Evolutionary conservation across 2,329 filamentous ascomycete genomes (phyloP), one percentile per base, ranked within the genome.

Genomic region (Trichoderma sp.): DNA sequence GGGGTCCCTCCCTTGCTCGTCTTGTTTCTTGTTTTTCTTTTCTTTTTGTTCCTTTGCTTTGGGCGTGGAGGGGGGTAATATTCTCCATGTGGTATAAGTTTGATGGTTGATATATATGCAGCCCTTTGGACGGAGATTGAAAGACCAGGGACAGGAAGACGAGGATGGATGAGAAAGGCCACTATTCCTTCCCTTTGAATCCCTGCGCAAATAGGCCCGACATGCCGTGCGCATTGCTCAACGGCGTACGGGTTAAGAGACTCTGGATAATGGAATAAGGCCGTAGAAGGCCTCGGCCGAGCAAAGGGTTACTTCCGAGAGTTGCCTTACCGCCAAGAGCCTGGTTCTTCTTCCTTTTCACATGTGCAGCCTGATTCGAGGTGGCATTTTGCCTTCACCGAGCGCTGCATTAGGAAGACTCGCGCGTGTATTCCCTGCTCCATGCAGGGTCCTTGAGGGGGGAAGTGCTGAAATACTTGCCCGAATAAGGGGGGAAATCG

Each of bases 61-160:
- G n/a, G 32, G 21, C 39, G 3, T 43, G 6, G 26, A 28, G 13
- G 16, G 21, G 5, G 24, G 13, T 18, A 21, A 54, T 64, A 24
- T 24, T 21, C 30, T 24, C 10, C 21, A 28, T 52, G 52, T 16
- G 49, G 60, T 52, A 39, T 54, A 34, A 56, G 28, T 13, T 13
- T 32, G 32, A 59, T n/a, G 49, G 63, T 8, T 8, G n/a, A 10
- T 21, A 37, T 21, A 37, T 66, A 37, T 16, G 26, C 37, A 54
- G 26, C 54, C 30, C 63, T 59, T 56, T 32, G 54, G 13, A 14
- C 54, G 63, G 63, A 66, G 28, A 59, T 59, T 59, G 63, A 66
- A 66, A 37, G 30, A 3, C 54, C 63, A 21, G 46, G 46, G 49
- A 37, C 16, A 18, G 8, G 49, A 66, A 49, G 52, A 51, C 13